Conservation (phyloP, 441 rosid species). For the California macrophylla region DNA sequence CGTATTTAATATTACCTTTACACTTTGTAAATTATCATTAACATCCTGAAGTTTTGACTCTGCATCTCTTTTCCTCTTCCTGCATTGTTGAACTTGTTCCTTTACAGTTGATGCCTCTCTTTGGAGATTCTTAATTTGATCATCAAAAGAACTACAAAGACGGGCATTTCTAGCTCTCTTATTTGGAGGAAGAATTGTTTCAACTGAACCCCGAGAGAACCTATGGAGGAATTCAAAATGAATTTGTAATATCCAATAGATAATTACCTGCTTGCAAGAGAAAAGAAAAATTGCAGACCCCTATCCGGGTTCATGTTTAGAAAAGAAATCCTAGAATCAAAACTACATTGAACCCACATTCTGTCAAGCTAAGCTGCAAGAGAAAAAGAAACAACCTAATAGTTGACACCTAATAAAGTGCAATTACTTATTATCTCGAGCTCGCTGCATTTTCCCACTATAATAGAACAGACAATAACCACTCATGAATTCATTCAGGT, state of each 20-base stretch:
- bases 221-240: conserved; percentile 30
- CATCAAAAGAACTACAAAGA: conserved; percentile 75
- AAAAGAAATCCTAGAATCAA: neutral
- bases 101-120: conserved; percentile 28
- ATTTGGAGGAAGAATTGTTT: conserved; percentile 72
- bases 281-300: neutral
- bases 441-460: neutral
- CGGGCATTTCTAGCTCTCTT: conserved; percentile 45
- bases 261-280: neutral
- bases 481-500: neutral
- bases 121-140: conserved; percentile 61
- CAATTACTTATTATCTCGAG: neutral
- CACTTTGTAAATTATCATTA: conserved; percentile 25
- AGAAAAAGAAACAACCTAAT: neutral
- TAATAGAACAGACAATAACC: neutral
- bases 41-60: conserved; percentile 46
- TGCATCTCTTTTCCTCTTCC: conserved; percentile 48
- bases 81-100: conserved; percentile 41
- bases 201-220: conserved; percentile 82
- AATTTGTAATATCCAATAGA: neutral
- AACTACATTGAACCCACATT: neutral
- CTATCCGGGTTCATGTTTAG: neutral
- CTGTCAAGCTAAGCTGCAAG: neutral
- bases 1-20: conserved; percentile 43
- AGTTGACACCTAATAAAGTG: neutral